Evolutionary conservation across 495 filamentous ascomycete species (phyloP).

Genomic region (Aspergillus baeticus): DNA sequence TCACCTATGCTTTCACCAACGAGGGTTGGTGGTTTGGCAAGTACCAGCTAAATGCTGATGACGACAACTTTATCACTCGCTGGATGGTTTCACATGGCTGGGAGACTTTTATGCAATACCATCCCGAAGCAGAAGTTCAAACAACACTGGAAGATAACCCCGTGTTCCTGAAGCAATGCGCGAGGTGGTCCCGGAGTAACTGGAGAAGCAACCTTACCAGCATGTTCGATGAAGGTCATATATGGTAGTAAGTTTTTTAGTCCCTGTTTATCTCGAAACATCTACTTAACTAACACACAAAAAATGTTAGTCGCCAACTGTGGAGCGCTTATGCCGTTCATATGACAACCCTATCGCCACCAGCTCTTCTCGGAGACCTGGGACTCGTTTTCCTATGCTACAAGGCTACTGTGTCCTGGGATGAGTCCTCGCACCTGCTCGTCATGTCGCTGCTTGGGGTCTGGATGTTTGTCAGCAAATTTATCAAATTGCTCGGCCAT

Average conservation of each 20-base stretch:
- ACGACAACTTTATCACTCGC: constrained; percentile 82
- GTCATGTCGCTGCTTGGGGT: constrained; percentile 51
- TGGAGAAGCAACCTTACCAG: constrained; percentile 81
- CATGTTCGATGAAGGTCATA: constrained; percentile 65
- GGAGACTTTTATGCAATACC: constrained; percentile 77
- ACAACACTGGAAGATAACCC: constrained; percentile 73
- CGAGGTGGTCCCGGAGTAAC: constrained; percentile 79
- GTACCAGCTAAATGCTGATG: constrained; percentile 75
- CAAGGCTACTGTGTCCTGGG: constrained; percentile 46
- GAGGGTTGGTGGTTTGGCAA: constrained; percentile 67
- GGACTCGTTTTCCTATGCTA: constrained; percentile 55
- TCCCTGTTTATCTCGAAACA: constrained; percentile 15
- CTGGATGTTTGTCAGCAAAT: constrained; percentile 72
- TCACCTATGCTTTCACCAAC: constrained; percentile 69
- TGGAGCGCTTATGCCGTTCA: constrained; percentile 79
- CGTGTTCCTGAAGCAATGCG: constrained; percentile 75
- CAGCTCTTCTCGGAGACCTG: constrained; percentile 63
- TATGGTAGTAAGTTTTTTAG: constrained; percentile 59
- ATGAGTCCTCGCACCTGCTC: constrained; percentile 34
- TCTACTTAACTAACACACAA: constrained; percentile 30
- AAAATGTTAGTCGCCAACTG: constrained; percentile 58
- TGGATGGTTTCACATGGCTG: constrained; percentile 76
- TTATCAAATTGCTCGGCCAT: constrained; percentile 72
- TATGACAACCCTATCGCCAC: constrained; percentile 69
- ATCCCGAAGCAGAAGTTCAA: constrained; percentile 68